These are phyloP conservation scores for Anethum foeniculum DNA, from an alignment of 140 eudicot genomes.

Conservation along the genomic window DNA sequence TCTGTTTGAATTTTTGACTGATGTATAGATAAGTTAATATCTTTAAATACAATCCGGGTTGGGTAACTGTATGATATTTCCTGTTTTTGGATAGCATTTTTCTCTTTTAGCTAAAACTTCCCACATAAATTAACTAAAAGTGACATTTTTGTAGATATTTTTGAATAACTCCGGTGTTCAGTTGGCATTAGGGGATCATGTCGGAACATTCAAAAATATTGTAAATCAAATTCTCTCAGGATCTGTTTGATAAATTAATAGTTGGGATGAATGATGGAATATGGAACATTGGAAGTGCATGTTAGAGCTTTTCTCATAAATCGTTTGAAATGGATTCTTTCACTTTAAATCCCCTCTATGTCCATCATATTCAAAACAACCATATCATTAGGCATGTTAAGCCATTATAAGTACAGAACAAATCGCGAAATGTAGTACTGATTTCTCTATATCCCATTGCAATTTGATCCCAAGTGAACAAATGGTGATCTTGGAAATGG, in stretches of 20 bases:
- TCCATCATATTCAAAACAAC: background rate
- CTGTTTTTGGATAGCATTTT: background rate
- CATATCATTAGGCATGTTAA: background rate
- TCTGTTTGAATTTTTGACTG: background rate
- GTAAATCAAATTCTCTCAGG: background rate
- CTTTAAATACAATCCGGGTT: background rate
- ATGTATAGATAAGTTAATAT: background rate
- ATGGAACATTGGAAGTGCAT: background rate
- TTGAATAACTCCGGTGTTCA: background rate
- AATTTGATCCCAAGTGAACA: background rate
- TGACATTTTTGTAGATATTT: background rate
- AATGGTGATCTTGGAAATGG: background rate
- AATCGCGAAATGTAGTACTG: background rate
- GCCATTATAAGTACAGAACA: background rate
- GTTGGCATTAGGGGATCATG: background rate
- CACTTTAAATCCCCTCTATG: background rate
- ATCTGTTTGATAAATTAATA: background rate
- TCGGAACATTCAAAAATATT: background rate
- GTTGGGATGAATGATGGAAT: background rate
- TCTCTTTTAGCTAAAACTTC: background rate
- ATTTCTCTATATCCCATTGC: background rate
- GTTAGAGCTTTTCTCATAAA: background rate
- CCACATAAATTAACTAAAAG: background rate
- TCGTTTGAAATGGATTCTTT: background rate
- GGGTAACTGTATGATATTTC: background rate